Conservation (phyloP, 176 grass and related monocot species). For the Phragmites australis region DNA sequence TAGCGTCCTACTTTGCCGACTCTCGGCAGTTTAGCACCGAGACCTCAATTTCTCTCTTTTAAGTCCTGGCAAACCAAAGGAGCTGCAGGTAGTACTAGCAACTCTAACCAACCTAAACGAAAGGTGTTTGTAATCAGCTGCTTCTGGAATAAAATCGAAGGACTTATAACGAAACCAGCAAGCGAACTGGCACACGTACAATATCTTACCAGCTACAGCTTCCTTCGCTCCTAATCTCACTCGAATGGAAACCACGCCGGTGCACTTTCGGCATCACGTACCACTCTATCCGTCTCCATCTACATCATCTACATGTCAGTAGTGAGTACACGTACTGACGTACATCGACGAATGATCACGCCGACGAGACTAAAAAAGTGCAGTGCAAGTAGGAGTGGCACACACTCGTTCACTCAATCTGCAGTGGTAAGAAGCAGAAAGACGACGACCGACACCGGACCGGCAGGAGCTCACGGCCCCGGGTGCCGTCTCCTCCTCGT, state of each 20-base stretch:
- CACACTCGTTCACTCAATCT: neutral
- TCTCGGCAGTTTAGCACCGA: too few species aligned
- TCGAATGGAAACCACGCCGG: neutral
- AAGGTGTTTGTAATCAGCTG: neutral
- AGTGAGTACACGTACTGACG: too few species aligned
- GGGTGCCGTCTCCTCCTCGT: neutral
- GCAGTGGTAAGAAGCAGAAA: neutral
- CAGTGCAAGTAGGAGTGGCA: neutral
- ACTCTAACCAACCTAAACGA: neutral
- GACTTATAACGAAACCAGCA: constrained; percentile 1
- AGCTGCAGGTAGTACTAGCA: neutral
- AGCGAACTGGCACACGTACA: neutral
- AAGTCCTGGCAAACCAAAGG: neutral
- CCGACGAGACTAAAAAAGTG: neutral
- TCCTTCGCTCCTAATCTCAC: constrained; percentile 43
- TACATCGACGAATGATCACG: neutral
- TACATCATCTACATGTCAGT: neutral
- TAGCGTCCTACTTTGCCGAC: neutral
- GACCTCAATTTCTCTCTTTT: too few species aligned
- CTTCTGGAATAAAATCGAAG: neutral
- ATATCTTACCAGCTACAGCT: neutral
- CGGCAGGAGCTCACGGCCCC: neutral
- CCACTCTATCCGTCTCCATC: neutral
- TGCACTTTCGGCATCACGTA: constrained; percentile 20
- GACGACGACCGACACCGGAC: constrained; percentile 27